phyloP scores from a whole-genome alignment of 306 rosid species.

The Argentina anserina region DNA sequence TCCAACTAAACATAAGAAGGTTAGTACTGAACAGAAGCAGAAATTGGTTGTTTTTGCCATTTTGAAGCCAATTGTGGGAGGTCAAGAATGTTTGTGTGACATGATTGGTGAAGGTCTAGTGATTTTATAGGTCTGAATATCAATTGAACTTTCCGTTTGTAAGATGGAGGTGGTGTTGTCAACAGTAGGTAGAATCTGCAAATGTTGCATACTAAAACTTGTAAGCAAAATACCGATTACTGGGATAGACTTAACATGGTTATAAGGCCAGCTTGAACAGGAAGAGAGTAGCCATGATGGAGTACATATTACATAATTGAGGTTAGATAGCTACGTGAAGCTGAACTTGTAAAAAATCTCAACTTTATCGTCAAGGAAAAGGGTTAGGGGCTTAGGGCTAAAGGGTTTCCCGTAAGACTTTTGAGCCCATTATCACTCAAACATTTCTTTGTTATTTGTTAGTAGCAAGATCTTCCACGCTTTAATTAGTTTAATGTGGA shows the following conservation, averaged over 20 bases:
- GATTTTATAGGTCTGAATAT: conserved; percentile 4
- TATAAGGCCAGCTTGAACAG: not conserved
- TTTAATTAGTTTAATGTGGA: not conserved
- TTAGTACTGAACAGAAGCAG: not conserved
- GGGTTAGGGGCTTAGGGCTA: not conserved
- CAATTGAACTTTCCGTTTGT: not conserved
- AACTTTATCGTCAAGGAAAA: not conserved
- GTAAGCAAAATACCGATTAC: not conserved
- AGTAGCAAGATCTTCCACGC: not conserved
- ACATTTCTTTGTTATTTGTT: not conserved
- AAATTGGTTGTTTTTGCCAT: not conserved
- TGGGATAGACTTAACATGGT: not conserved
- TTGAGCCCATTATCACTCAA: not conserved
- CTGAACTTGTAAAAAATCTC: not conserved
- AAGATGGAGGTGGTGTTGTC: conserved; percentile 9
- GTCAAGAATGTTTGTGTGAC: not conserved
- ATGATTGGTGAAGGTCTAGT: not conserved
- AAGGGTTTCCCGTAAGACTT: not conserved
- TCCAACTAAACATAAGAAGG: not conserved
- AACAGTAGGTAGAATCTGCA: conserved; percentile 1
- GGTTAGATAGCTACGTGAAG: not conserved
- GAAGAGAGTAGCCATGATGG: not conserved
- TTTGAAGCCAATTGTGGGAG: not conserved
- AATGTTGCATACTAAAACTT: not conserved
- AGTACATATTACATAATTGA: not conserved